Base-by-base conservation (phyloP, 345 rosid genomes). In the Dimocarpus longan region DNA sequence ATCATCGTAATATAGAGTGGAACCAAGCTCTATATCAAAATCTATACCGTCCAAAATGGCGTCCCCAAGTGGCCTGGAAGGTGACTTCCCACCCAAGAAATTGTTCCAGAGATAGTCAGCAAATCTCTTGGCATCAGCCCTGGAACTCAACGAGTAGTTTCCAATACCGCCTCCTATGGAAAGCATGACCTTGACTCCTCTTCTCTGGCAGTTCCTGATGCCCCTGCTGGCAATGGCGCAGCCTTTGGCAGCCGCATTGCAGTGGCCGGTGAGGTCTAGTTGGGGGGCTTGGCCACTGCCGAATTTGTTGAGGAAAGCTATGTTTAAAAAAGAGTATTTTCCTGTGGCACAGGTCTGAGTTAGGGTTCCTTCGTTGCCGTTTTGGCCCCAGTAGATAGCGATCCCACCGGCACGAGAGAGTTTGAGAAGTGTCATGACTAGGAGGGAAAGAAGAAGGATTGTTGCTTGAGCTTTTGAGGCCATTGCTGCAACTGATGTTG, bases 351-450 rank as follows among this genome's bases (percentile, higher is more conserved):
- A 84, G 19, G 86, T 84, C 56, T 81, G 52, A 39, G 56, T 70
- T 10, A 84, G 82, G n/a, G 86, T 84, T 46, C 84, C 82, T 59
- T 84, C 86, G 24, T 74, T 74, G 54, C 84, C 82, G 65, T 84
- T 80, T 71, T 84, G 84, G 63, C 84, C 86, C 86, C 86, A 80
- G 74, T 84, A 84, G 42, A 80, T 78, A 70, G 84, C 69, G 5
- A 84, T 78, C 10, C 80, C 82, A 12, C 86, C 84, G 6, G 74
- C 80, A 13, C 5, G 66, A 66, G 84, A 77, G 43, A 79, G 8
- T 48, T 19, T 22, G 0, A 43, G 4, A 6, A 78, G 50, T 12
- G 74, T 1, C 50, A 84, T 65, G 10, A 66, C 1, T 50, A 74
- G 63, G 46, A 81, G 71, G 32, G 75, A 11, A 40, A 78, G 66